phyloP scores from a whole-genome alignment of 257 asterid species.

The Solanum virginianum region DNA sequence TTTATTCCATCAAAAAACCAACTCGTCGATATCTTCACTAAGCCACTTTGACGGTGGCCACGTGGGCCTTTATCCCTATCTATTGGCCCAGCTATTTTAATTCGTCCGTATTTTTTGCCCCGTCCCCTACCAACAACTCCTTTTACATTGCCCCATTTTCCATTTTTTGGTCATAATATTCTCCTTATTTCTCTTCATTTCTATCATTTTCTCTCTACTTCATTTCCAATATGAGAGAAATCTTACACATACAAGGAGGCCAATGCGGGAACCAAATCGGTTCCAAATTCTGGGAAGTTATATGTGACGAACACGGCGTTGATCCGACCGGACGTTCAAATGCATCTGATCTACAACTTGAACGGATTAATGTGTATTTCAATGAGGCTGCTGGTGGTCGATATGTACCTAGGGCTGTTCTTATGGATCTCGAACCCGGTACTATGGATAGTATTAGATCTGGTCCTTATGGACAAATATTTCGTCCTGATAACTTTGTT shows the following conservation, averaged over 20 bases:
- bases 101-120: background rate
- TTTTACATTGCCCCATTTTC: background rate
- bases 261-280: conserved; percentile 5
- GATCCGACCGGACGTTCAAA: background rate
- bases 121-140: background rate
- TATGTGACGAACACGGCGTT: background rate
- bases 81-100: background rate
- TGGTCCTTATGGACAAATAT: background rate
- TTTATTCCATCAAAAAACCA: too few species aligned
- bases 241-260: conserved; percentile 5
- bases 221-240: background rate
- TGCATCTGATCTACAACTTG: background rate
- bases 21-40: too few species aligned
- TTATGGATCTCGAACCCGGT: background rate
- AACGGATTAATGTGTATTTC: background rate
- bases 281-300: conserved; percentile 3
- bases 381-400: conserved; percentile 4
- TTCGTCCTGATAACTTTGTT: background rate
- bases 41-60: background rate
- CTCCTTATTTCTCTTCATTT: background rate
- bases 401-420: background rate
- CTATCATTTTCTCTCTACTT: background rate
- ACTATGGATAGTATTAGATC: background rate
- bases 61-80: background rate
- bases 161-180: background rate